Evolutionary conservation across 306 rosid species (phyloP).

Genomic region (Vigna mungo): DNA sequence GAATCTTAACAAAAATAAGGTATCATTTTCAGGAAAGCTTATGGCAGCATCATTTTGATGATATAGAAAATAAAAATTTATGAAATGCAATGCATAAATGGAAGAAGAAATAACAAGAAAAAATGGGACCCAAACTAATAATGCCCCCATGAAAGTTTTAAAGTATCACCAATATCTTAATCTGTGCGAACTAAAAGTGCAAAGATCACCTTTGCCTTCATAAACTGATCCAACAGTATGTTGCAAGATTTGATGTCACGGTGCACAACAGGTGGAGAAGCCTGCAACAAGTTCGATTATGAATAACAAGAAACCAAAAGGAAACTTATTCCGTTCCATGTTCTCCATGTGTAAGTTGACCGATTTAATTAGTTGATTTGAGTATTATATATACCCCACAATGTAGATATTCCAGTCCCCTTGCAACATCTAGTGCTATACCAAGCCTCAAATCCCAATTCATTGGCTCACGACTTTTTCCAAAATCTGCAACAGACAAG

Average conservation of each 20-base stretch:
- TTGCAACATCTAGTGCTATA: constrained; percentile 85
- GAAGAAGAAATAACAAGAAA: neutral
- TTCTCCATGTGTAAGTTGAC: constrained; percentile 22
- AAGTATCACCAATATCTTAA: constrained; percentile 11
- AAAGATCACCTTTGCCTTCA: constrained; percentile 84
- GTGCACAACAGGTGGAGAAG: constrained; percentile 92
- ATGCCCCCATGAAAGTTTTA: constrained; percentile 6
- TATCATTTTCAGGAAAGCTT: constrained; percentile 9
- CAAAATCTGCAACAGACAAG: constrained; percentile 44
- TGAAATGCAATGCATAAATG: constrained; percentile 9
- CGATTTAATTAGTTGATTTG: constrained; percentile 5
- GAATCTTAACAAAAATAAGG: constrained; percentile 16
- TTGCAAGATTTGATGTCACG: constrained; percentile 94
- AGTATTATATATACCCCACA: constrained; percentile 67
- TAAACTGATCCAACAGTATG: constrained; percentile 75
- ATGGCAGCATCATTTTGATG: constrained; percentile 8
- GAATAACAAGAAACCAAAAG: constrained; percentile 16
- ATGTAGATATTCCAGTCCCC: constrained; percentile 96
- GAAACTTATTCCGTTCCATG: constrained; percentile 17
- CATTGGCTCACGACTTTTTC: constrained; percentile 65
- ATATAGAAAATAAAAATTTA: constrained; percentile 25
- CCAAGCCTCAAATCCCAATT: constrained; percentile 79
- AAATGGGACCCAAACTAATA: neutral
- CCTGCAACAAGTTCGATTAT: constrained; percentile 55
- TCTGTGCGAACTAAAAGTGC: constrained; percentile 38